phyloP scores from a whole-genome alignment of 257 asterid species.

The Echites panduratus region DNA sequence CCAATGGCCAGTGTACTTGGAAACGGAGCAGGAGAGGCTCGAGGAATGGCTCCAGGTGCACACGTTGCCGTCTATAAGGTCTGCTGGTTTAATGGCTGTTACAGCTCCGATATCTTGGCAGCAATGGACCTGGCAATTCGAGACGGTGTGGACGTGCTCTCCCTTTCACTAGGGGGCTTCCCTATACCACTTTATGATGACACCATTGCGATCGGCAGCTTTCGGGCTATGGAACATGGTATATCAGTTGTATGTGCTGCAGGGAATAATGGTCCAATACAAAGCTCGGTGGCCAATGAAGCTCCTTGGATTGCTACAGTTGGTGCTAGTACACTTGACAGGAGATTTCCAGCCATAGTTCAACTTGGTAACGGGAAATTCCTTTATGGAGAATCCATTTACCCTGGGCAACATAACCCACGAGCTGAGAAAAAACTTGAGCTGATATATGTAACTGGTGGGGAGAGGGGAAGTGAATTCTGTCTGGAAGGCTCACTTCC shows the following conservation, averaged over 20 bases:
- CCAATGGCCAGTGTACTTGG: conserved; percentile 50
- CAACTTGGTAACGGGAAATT: conserved; percentile 53
- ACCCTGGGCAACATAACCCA: conserved; percentile 46
- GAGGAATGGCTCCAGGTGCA: conserved; percentile 79
- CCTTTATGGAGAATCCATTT: conserved; percentile 78
- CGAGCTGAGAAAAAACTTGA: conserved; percentile 48
- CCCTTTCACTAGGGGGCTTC: conserved; percentile 83
- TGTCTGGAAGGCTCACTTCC: conserved; percentile 76
- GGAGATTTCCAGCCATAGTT: conserved; percentile 72
- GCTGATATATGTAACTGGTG: conserved; percentile 57
- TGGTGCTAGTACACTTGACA: conserved; percentile 82
- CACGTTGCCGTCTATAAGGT: conserved; percentile 76
- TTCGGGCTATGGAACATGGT: conserved; percentile 84
- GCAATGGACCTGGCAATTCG: conserved; percentile 79
- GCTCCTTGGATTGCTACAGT: conserved; percentile 92
- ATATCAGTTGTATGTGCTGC: conserved; percentile 80
- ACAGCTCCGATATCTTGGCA: conserved; percentile 88
- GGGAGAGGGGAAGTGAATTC: conserved; percentile 52
- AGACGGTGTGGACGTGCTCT: conserved; percentile 78
- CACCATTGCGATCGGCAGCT: conserved; percentile 83
- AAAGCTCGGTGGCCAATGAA: conserved; percentile 71
- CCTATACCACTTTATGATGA: conserved; percentile 80
- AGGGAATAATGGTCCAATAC: conserved; percentile 82
- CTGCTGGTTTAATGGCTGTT: conserved; percentile 85
- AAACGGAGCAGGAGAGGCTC: conserved; percentile 66